These are phyloP conservation scores for Erysimum cheiri DNA, from an alignment of 441 rosid species.

Conservation along the genomic window DNA sequence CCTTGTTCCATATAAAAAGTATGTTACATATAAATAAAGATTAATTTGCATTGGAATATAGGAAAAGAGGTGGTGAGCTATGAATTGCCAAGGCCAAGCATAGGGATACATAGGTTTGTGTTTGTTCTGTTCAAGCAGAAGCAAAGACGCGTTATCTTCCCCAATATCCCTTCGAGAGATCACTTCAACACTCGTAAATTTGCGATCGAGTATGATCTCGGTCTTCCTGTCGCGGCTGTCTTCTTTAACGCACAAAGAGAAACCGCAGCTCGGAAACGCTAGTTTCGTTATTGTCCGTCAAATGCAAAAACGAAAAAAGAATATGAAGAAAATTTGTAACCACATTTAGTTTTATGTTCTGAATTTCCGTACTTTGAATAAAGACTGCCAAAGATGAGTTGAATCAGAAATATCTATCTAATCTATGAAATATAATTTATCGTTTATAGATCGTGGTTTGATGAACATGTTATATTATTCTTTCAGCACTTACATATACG, in stretches of 20 bases:
- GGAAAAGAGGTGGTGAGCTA: slow-evolving; percentile 76
- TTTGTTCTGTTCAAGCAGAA: slow-evolving; percentile 73
- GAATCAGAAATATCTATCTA: not conserved
- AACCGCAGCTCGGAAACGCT: slow-evolving; percentile 78
- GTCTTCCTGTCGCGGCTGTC: slow-evolving; percentile 78
- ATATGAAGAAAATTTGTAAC: not conserved
- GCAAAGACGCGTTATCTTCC: slow-evolving; percentile 50
- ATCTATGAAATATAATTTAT: not conserved
- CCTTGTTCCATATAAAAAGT: not conserved
- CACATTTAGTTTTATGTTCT: slow-evolving; percentile 23
- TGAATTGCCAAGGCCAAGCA: slow-evolving; percentile 76
- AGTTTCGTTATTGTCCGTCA: slow-evolving; percentile 22
- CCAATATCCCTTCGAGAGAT: slow-evolving; percentile 58
- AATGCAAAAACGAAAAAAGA: not conserved
- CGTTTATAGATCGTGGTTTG: not conserved
- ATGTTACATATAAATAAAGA: not conserved
- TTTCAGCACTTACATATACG: not conserved
- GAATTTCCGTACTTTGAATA: slow-evolving; percentile 21
- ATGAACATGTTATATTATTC: not conserved
- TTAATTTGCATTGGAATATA: slow-evolving; percentile 18
- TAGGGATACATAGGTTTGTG: slow-evolving; percentile 81
- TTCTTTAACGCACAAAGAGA: slow-evolving; percentile 84
- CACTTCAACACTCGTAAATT: slow-evolving; percentile 64
- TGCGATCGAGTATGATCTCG: slow-evolving; percentile 66
- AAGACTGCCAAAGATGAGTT: slow-evolving; percentile 1